phyloP scores from a whole-genome alignment of 2,329 filamentous ascomycete genomes.

The Aspergillus sp. region DNA sequence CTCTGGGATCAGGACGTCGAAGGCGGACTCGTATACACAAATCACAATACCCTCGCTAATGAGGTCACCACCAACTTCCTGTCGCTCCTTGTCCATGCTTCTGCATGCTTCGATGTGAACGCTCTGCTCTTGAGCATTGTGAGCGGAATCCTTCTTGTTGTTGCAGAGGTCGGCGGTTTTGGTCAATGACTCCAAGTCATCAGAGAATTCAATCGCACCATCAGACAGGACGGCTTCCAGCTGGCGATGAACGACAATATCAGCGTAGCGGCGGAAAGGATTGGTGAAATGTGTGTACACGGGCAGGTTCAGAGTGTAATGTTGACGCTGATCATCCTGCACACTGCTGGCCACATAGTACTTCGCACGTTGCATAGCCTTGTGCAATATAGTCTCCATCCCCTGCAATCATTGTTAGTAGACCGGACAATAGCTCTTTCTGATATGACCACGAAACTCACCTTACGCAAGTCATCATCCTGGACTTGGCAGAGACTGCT shows the following conservation, averaged over 20 bases:
- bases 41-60: conserved; percentile 95
- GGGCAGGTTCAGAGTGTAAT: conserved; percentile 90
- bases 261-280: conserved; percentile 90
- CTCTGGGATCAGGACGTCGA: conserved; percentile 96
- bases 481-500: conserved; percentile 94
- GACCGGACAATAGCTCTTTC: not conserved
- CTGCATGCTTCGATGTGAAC: conserved; percentile 98
- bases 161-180: conserved; percentile 97
- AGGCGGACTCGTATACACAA: conserved; percentile 97
- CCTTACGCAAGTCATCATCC: conserved; percentile 83
- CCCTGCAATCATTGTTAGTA: conserved; percentile 51
- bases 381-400: conserved; percentile 94
- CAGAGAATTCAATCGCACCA: conserved; percentile 78
- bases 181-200: conserved; percentile 82
- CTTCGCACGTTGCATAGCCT: conserved; percentile 94
- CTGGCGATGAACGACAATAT: conserved; percentile 93
- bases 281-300: conserved; percentile 98
- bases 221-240: conserved; percentile 83
- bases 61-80: conserved; percentile 84
- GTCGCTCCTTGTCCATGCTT: conserved; percentile 87
- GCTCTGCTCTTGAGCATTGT: conserved; percentile 97
- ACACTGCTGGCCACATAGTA: conserved; percentile 87
- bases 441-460: conserved; percentile 25
- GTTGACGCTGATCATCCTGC: conserved; percentile 73
- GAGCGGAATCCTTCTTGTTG: conserved; percentile 97